Evolutionary conservation across 1,284 basidiomycete genomes (phyloP), one percentile per base, ranked within the genome.

Genomic region (Exobasidium cylindrosporum): DNA sequence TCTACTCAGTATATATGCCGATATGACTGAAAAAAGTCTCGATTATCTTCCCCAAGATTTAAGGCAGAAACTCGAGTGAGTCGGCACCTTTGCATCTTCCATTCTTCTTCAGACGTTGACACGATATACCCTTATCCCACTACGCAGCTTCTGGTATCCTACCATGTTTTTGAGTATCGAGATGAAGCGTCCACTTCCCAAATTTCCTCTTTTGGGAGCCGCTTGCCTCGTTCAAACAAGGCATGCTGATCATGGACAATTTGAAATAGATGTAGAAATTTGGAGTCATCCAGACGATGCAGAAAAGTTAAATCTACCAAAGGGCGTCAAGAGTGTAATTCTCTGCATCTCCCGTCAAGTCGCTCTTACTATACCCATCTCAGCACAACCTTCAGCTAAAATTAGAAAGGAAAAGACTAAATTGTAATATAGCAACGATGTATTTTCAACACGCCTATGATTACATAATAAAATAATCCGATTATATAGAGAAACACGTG

Each of bases 201-300:
- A 5, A 24, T 6, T 50, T 24, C 47, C 47, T 4, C 26, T 50
- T 14, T 24, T 24, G 26, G 26, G 14, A 50, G 47, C 13, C 4
- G 47, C 26, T 28, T 4, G 13, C 3, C n/a, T 6, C 14, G 47
- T 21, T 13, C n/a, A 28, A 4, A 50, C 47, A 5, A 50, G 5
- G 4, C 26, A 24, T 24, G n/a, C 26, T 21, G 26, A 50, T 28
- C 21, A 50, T 14, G 47, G 47, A 3, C 47, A 26, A 50, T 50
- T 21, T 13, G n/a, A 28, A 13, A 24, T 50, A 4, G 47, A 50
- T 4, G 26, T 50, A 21, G 47, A 50, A 50, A 24, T 50, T 23
- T 50, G 47, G 47, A 50, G 21, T 5, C 47, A 50, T 28, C 47
- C 47, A 24, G 26, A 21, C 26, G 47, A 50, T 28, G 47, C 47